phyloP scores from a whole-genome alignment of 2,329 filamentous ascomycete genomes.

The Colletotrichum sp. region DNA sequence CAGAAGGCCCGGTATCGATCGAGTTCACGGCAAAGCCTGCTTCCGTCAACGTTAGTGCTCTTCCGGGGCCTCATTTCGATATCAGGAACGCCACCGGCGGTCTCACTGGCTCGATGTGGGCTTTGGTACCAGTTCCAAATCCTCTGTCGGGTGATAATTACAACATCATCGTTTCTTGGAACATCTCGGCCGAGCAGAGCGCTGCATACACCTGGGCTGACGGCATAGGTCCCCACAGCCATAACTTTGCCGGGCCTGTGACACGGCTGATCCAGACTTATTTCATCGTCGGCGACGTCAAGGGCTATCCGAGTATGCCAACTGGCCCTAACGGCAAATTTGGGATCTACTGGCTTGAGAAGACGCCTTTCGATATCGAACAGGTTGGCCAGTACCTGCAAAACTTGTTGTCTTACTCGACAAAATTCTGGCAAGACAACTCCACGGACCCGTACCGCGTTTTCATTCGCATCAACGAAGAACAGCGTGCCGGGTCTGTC shows the following conservation, averaged over 20 bases:
- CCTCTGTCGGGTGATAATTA: background rate
- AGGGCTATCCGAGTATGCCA: background rate
- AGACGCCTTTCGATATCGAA: background rate
- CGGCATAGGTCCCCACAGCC: background rate
- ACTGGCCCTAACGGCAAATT: background rate
- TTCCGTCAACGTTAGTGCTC: background rate
- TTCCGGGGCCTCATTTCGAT: background rate
- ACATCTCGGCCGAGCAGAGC: background rate
- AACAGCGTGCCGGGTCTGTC: background rate
- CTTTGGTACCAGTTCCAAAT: background rate
- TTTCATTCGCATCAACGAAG: background rate
- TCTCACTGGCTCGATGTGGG: constrained; percentile 1
- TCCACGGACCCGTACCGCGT: background rate
- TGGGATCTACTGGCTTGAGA: constrained; percentile 1
- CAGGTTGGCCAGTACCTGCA: background rate
- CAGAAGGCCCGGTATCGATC: background rate
- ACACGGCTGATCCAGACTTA: background rate
- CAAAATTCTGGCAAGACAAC: background rate
- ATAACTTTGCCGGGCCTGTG: background rate
- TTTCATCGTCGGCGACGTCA: background rate
- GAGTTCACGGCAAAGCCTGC: background rate
- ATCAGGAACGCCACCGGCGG: background rate
- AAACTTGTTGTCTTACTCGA: background rate
- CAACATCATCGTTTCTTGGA: background rate
- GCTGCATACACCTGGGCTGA: background rate